Evolutionary conservation across 1,284 basidiomycete genomes (phyloP).

Genomic region (Ceratorhiza oryzae-sativae): DNA sequence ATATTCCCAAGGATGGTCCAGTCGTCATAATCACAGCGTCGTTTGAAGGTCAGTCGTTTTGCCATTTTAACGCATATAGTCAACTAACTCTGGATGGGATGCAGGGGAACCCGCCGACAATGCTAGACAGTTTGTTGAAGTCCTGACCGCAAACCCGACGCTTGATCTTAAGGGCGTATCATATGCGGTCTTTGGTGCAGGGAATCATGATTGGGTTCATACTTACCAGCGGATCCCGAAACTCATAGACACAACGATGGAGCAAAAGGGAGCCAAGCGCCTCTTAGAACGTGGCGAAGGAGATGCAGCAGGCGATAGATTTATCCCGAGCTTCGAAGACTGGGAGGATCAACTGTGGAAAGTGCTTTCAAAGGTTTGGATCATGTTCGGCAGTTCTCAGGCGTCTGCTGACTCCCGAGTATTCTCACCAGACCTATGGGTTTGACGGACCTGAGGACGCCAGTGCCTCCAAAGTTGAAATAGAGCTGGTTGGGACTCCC

Average conservation of each 20-base stretch:
- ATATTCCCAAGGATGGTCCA: constrained; percentile 58
- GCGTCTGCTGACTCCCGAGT: not conserved
- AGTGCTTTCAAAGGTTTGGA: constrained; percentile 46
- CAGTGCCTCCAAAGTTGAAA: constrained; percentile 47
- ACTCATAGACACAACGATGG: constrained; percentile 55
- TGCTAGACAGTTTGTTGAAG: constrained; percentile 58
- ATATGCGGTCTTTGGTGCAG: constrained; percentile 62
- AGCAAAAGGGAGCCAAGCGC: constrained; percentile 53
- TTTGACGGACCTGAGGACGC: constrained; percentile 45
- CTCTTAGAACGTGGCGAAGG: constrained; percentile 55
- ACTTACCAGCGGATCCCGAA: constrained; percentile 62
- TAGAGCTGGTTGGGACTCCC: constrained; percentile 52
- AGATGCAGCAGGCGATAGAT: constrained; percentile 55
- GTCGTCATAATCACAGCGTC: constrained; percentile 61
- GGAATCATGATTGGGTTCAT: constrained; percentile 61
- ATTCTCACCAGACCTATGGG: constrained; percentile 20
- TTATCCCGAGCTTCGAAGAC: constrained; percentile 59
- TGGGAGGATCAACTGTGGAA: constrained; percentile 57
- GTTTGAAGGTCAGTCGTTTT: constrained; percentile 56
- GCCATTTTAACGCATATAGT: not conserved
- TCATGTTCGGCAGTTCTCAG: too few relatives aligned
- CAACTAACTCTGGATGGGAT: not conserved
- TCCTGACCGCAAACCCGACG: constrained; percentile 50
- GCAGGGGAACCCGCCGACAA: constrained; percentile 59
- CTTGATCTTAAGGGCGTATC: constrained; percentile 52